These are phyloP conservation scores for Lactarius akahatsu DNA, from an alignment of 768 basidiomycete genomes.

Conservation along the genomic window DNA sequence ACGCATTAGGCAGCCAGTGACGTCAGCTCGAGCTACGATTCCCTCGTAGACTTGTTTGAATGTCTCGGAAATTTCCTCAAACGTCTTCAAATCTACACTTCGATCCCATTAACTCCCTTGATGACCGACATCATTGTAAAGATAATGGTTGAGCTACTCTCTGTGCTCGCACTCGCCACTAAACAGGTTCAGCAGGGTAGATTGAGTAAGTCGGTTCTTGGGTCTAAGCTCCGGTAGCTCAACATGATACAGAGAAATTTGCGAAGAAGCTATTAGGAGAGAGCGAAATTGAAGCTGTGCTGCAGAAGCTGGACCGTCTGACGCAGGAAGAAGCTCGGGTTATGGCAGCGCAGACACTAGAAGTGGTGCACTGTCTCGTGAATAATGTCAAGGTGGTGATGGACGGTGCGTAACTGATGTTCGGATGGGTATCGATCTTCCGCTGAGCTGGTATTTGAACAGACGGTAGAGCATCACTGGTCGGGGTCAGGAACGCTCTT, in stretches of 20 bases:
- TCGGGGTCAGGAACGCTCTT: neutral
- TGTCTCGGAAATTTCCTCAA: neutral
- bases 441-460: neutral
- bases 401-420: neutral
- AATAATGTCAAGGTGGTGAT: conserved; percentile 1
- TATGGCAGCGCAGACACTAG: neutral
- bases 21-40: conserved; percentile 7
- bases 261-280: neutral
- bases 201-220: neutral
- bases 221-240: neutral
- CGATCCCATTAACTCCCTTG: neutral
- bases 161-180: neutral
- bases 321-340: neutral
- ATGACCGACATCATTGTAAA: neutral
- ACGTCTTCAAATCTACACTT: neutral
- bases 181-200: neutral
- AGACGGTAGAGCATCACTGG: neutral
- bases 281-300: neutral
- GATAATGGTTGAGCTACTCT: neutral
- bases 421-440: neutral
- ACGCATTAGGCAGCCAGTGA: neutral
- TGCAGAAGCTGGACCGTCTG: neutral
- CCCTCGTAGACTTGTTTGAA: neutral
- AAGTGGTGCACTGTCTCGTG: neutral
- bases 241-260: neutral